Evolutionary conservation across 2,329 filamentous ascomycete species (phyloP), one percentile per base, ranked within the genome.

Genomic region (Camillea tinctor): DNA sequence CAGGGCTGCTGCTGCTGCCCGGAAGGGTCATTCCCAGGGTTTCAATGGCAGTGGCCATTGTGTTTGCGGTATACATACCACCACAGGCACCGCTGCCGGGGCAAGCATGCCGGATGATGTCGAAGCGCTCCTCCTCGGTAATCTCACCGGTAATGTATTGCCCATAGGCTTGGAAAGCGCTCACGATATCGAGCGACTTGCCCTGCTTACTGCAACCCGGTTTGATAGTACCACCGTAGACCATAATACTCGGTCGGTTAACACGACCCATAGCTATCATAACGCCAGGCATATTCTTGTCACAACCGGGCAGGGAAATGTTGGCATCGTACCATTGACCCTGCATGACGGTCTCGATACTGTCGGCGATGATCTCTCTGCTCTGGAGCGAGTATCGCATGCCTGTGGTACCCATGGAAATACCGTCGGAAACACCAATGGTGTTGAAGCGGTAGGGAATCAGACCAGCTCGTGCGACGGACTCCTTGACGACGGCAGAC

Each of bases 311-410:
- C 70, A 99, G 90, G 56, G 92, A 96, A 74, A 99, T 90, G 77
- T 98, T 98, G 68, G 88, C 94, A 76, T 99, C 95, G 75, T 99
- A 98, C 93, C 93, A 98, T 79, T 99, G 95, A 17, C 93, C 95
- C 68, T 93, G 90, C 93, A 98, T 99, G 70, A 99, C 95, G 4
- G 95, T 98, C 84, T 99, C 95, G 72, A 99, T 96, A 63, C 91
- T 96, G 79, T 99, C 95, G 71, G 95, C 95, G 70, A 99, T 99
- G 71, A 99, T 86, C 77, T 99, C 95, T 75, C 95, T 86, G 68
- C 92, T 96, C 81, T 98, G 95, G 56, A 97, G 83, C 58, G 91
- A 95, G 80, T 93, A 98, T 64, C 94, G 86, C 95, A 99, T 99
- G 69, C 96, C 95, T 40, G 89, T 91, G 53, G 95, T 99, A 55